Conservation (phyloP, 164 flowering plant species). For the Nelumbo lutea region DNA sequence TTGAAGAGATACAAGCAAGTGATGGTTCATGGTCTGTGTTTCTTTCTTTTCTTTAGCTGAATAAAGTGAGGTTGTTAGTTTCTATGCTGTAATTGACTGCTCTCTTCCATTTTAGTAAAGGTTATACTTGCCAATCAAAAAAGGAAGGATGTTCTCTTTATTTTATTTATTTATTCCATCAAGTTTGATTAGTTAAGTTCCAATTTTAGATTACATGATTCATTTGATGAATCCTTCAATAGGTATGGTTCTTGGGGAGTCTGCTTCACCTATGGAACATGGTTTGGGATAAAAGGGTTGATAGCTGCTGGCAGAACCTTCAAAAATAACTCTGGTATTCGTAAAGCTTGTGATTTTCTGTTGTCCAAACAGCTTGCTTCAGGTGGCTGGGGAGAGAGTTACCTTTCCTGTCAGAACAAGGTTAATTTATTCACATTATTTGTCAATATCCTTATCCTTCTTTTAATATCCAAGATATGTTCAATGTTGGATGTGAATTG, state of each 20-base stretch:
- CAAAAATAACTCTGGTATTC: slow-evolving; percentile 45
- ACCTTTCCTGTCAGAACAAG: slow-evolving; percentile 89
- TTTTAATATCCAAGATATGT: too few species aligned
- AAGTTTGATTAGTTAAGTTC: too few species aligned
- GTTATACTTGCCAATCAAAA: too few species aligned
- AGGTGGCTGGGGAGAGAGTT: slow-evolving; percentile 99
- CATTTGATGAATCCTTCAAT: neutral
- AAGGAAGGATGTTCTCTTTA: too few species aligned
- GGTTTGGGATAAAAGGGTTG: slow-evolving; percentile 89
- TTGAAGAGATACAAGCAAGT: slow-evolving; percentile 64
- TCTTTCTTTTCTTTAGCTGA: neutral
- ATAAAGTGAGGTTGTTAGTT: too few species aligned
- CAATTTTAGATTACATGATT: too few species aligned
- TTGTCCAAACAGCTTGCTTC: slow-evolving; percentile 78
- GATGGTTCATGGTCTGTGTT: slow-evolving; percentile 92
- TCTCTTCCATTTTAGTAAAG: too few species aligned
- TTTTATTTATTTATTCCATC: too few species aligned
- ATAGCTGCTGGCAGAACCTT: slow-evolving; percentile 72
- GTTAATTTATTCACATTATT: slow-evolving; percentile 20
- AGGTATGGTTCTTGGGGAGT: slow-evolving; percentile 98
- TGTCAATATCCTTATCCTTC: too few species aligned
- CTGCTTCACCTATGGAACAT: slow-evolving; percentile 83
- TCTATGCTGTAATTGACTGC: too few species aligned
- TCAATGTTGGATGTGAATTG: too few species aligned
- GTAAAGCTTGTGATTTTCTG: slow-evolving; percentile 79